Conservation (phyloP, 768 basidiomycete species). For the Trichaptum fuscoviolaceum region DNA sequence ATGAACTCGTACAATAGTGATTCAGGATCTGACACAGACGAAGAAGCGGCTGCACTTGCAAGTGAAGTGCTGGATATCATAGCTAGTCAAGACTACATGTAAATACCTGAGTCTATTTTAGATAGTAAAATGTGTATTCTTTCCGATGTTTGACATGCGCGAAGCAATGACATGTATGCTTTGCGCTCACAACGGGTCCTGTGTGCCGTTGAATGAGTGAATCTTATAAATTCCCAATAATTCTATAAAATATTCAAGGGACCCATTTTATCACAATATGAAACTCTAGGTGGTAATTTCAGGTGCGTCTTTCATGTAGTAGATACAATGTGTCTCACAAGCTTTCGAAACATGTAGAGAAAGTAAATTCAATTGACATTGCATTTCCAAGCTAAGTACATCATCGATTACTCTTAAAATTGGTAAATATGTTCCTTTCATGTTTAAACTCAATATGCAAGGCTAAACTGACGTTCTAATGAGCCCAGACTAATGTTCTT, state of each 20-base stretch:
- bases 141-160: neutral
- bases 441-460: neutral
- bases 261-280: neutral
- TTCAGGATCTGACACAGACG: neutral
- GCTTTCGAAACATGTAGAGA: neutral
- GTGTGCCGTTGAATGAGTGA: neutral
- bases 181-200: neutral
- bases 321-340: neutral
- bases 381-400: neutral
- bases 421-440: neutral
- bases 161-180: neutral
- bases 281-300: neutral
- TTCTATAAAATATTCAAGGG: neutral
- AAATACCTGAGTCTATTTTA: neutral
- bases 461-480: neutral
- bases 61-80: neutral
- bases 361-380: neutral
- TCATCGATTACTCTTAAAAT: neutral
- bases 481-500: neutral
- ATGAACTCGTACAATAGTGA: neutral
- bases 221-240: neutral
- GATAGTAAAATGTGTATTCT: neutral
- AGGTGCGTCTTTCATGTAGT: neutral
- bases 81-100: neutral
- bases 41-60: neutral